Evolutionary conservation across 768 basidiomycete genomes (phyloP), one percentile per base, ranked within the genome.

Genomic region (Mycena rosella): DNA sequence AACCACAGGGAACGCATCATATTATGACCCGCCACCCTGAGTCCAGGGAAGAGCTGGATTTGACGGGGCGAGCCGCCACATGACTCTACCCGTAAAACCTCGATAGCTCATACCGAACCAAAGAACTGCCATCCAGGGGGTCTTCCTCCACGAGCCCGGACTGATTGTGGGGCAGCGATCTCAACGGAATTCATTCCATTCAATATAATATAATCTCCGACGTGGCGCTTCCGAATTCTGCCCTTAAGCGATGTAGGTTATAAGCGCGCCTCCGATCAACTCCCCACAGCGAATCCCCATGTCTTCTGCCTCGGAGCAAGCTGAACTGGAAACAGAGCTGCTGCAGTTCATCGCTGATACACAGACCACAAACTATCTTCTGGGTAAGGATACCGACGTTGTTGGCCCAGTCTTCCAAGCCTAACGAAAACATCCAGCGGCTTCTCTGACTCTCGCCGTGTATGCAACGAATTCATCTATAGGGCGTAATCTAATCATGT

Each of bases 301-400:
- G 48, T 27, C 48, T 27, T 49, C 48, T 49, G 48, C 48, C 26
- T 14, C 48, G 10, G 27, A 29, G 26, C 48, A 49, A 26, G 53
- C 53, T 24, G 53, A 38, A 26, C 34, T 55, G 2, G 34, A 55
- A 40, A 36, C 53, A 11, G 34, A 38, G 34, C 53, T 55, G 34
- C n/a, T 55, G 34, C 53, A 55, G 53, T 32, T 55, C 36, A 55
- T 38, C 24, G 53, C 53, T 22, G 53, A 55, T 17, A 38, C 53
- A 13, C 53, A 55, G 13, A 55, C 53, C 13, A 55, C 53, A 14
- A 55, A 38, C 36, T 55, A 55, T 26, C 53, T 55, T 5, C n/a
- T 38, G 15, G 53, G 53, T 55, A 8, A 13, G 48, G 24, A 29
- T 29, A 29, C 6, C 14, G 38, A 6, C 10, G 29, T 15, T 2